phyloP scores from a whole-genome alignment of 1,284 basidiomycete species.

The Sanghuangporus weigelae region DNA sequence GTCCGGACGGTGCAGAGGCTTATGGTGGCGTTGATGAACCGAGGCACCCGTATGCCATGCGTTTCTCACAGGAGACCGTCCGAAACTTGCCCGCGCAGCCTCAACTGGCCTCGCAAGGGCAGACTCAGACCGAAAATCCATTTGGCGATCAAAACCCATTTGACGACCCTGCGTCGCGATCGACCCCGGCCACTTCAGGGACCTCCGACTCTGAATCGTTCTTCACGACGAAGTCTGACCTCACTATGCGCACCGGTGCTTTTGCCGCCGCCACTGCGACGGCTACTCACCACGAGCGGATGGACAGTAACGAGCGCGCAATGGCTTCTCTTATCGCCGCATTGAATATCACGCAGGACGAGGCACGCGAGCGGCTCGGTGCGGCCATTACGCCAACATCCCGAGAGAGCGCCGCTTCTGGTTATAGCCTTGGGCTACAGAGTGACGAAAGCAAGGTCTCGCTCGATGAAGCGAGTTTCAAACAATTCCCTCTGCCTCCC shows the following conservation, averaged over 20 bases:
- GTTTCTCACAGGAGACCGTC: slow-evolving; percentile 3
- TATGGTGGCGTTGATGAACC: slow-evolving; percentile 12
- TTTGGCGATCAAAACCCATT: slow-evolving; percentile 15
- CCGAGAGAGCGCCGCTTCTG: slow-evolving; percentile 2
- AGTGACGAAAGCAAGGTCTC: slow-evolving; percentile 5
- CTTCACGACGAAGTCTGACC: slow-evolving; percentile 5
- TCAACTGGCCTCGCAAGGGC: neutral
- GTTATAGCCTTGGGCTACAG: neutral
- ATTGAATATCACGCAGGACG: slow-evolving; percentile 15
- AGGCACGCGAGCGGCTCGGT: slow-evolving; percentile 13
- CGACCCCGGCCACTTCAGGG: neutral
- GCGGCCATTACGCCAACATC: slow-evolving; percentile 13
- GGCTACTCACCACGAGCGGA: slow-evolving; percentile 2
- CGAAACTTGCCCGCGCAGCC: neutral
- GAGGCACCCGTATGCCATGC: neutral
- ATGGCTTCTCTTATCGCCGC: slow-evolving; percentile 17
- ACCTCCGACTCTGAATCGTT: slow-evolving; percentile 10
- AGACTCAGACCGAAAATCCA: neutral
- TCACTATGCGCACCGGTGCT: slow-evolving; percentile 4
- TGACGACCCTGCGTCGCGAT: neutral
- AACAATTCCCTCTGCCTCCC: slow-evolving; percentile 13
- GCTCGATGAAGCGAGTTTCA: slow-evolving; percentile 7
- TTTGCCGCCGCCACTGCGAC: neutral
- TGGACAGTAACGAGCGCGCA: slow-evolving; percentile 12
- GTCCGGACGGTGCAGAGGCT: slow-evolving; percentile 14